Evolutionary conservation across 306 rosid species (phyloP), one percentile per base, ranked within the genome.

Genomic region (Inga leiocalycina): DNA sequence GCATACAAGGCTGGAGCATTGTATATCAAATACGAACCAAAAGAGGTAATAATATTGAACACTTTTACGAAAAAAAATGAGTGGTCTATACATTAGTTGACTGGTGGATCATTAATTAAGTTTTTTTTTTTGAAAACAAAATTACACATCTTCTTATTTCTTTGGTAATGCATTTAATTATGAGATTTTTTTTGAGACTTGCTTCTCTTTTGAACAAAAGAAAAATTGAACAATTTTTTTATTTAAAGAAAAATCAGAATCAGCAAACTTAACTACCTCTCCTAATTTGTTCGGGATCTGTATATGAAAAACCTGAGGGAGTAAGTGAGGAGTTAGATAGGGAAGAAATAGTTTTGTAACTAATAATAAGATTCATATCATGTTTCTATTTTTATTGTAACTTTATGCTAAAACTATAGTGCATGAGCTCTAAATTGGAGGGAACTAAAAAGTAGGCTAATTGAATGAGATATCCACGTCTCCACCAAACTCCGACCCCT

Each of bases 361-460:
- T 16, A 6, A 51, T 51, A 15, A 56, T 6, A 7, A 56, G 22
- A 56, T 5, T 56, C 10, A 17, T 56, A 14, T 56, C 24, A 57
- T 57, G 24, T 20, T 27, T n/a, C 64, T n/a, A 19, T n/a, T 20
- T 57, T 57, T 19, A 11, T 57, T 19, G 9, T 54, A 52, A 6
- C 9, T 20, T 19, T 54, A 54, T 54, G 30, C 34, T 22, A 59
- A 59, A 59, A 59, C 15, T 3, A 22, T 3, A 22, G 64, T 57
- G 30, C 64, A 59, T 5, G 66, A 59, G 66, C 22, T 59, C 66
- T n/a, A 22, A 59, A n/a, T 2, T 57, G 30, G 68, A 22, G 68
- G 68, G 73, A 90, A 87, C 88, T 87, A 83, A 80, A 88, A 90
- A 64, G 93, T 67, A 64, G 97, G 96, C 97, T 79, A 90, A 91